Evolutionary conservation across 371 early-diverging fungal genomes (phyloP), one percentile per base, ranked within the genome.

Genomic region (Mortierella sp.): DNA sequence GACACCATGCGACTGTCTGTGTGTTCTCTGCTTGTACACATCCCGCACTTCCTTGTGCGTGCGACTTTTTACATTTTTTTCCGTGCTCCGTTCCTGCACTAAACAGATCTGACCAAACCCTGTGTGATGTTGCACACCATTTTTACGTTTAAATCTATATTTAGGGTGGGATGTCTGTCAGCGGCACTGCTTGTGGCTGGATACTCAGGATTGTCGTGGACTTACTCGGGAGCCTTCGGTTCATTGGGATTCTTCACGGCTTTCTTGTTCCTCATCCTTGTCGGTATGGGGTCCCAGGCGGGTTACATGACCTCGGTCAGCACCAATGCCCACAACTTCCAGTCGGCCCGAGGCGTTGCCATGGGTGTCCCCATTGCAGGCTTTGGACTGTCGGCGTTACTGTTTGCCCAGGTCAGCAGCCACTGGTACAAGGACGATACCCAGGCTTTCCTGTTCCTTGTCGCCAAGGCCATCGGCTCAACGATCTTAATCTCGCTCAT

Each of bases 351-450:
- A 35, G 96, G 95, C 6, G 73, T 94, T 48, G 94, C 93, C 12
- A 84, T 96, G 78, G 93, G 95, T 11, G 65, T 93, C 2, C 91
- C 94, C 54, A 90, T 93, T 41, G 90, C 93, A 10, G 83, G 91
- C 63, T 93, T 93, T 81, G 96, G 95, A 0, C 89, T 95, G 49
- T 91, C 94, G 14, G 94, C 95, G 0, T 91, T 94, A 80, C 77
- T 94, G 29, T 96, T 94, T 76, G 92, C 95, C 0, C 89, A 90
- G 68, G 65, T 94, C 71, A 92, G 91, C 83, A 88, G 79, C 10
- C 74, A 82, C 29, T 92, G 91, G 82, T 91, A 91, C 75, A 77
- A 75, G n/a, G 75, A 76, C 7, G 87, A 90, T 70, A 88, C 89
- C 1, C 80, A 77, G 63, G 76, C 79, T 6, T 88, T 89, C 75